phyloP scores from a whole-genome alignment of 805 yeast genomes.

The Candida multigemmis region DNA sequence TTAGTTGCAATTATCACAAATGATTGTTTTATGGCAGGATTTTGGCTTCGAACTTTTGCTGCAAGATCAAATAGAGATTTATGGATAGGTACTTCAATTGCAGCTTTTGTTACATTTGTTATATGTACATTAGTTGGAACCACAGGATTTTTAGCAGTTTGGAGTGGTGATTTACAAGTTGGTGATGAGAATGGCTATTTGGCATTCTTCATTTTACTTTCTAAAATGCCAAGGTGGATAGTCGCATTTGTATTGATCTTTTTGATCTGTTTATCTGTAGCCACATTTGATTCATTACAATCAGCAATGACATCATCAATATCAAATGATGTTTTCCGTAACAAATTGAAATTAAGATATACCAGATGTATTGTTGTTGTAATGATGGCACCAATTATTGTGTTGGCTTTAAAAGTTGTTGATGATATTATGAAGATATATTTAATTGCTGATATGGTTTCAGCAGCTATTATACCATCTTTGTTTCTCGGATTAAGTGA shows the following conservation, averaged over 20 bases:
- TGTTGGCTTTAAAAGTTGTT: conserved; percentile 76
- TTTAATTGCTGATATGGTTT: conserved; percentile 82
- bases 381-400: conserved; percentile 80
- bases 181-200: conserved; percentile 49
- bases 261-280: conserved; percentile 65
- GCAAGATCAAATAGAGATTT: conserved; percentile 70
- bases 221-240: conserved; percentile 77
- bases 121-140: conserved; percentile 69
- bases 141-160: conserved; percentile 82
- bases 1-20: conserved; percentile 83
- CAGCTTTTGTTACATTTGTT: conserved; percentile 55
- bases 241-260: conserved; percentile 77
- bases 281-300: conserved; percentile 84
- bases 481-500: conserved; percentile 71
- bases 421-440: conserved; percentile 79
- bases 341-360: conserved; percentile 57
- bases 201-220: conserved; percentile 65
- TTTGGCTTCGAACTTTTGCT: conserved; percentile 93
- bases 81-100: conserved; percentile 65
- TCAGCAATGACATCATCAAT: conserved; percentile 83
- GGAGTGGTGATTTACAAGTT: conserved; percentile 65
- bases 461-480: conserved; percentile 80
- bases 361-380: conserved; percentile 63
- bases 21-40: conserved; percentile 84
- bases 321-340: conserved; percentile 84